Percentiles rank a stretch among this genome's conserved stretches.
phyloP scores from a whole-genome alignment of 2,329 filamentous ascomycete species.

The Graphiopsis chlorocephala region DNA sequence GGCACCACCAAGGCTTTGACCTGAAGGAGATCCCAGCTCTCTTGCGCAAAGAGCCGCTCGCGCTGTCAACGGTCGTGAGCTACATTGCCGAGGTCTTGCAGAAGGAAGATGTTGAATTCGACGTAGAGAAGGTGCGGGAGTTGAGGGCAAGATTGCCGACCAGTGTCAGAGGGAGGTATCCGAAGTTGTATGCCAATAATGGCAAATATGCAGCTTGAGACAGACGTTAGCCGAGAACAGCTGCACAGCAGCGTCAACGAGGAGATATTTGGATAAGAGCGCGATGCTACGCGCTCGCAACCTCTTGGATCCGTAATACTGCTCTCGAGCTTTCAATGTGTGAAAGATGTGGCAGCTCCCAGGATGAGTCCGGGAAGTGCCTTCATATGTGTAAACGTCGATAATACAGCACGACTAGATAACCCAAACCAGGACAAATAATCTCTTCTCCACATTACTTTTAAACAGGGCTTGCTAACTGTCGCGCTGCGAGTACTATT shows the following conservation, averaged over 20 bases:
- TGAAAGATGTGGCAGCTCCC: not conserved
- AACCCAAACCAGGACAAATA: not conserved
- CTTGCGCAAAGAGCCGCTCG: conserved; percentile 60
- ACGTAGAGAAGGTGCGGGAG: conserved; percentile 31
- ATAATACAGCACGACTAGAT: not conserved
- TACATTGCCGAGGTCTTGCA: conserved; percentile 60
- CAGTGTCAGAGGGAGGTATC: conserved; percentile 20
- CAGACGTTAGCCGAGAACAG: not conserved
- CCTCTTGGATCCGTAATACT: not conserved
- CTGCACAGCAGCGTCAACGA: not conserved
- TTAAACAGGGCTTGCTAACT: not conserved
- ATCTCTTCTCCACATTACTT: not conserved
- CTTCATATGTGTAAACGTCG: not conserved
- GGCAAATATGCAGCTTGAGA: not conserved
- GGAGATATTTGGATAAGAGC: not conserved
- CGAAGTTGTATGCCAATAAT: not conserved
- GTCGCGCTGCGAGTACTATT: not conserved
- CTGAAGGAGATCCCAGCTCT: conserved; percentile 53
- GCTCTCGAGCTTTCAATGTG: not conserved
- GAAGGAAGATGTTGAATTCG: conserved; percentile 51
- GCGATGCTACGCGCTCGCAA: not conserved
- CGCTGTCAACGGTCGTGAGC: conserved; percentile 52
- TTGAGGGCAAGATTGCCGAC: conserved; percentile 27
- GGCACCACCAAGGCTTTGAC: conserved; percentile 55
- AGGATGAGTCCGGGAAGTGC: not conserved